Evolutionary conservation across 169 alveolate genomes (phyloP), one percentile per base, ranked within the genome.

Genomic region (Babesia ovata): DNA sequence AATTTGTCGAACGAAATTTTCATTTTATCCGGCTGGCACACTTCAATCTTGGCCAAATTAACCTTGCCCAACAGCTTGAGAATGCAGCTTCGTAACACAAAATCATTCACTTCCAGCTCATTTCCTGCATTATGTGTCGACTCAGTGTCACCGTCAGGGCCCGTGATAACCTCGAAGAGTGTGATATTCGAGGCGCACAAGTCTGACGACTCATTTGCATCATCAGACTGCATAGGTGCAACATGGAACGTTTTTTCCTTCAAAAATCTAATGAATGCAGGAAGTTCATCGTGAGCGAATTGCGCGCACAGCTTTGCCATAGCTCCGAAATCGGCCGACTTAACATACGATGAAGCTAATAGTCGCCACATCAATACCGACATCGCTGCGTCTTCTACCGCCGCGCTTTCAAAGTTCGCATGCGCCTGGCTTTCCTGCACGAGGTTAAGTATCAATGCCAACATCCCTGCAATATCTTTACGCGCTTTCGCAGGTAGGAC

Each of bases 1-100:
- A 71, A 33, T 22, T 56, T 71, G 53, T 71, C 81, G 63, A 71
- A 71, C n/a, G 81, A 71, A 44, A 71, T 61, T 46, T 71, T 71
- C 70, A 71, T 61, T 60, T 58, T 71, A 36, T 71, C 81, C 11
- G 44, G 28, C 22, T 71, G 70, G 39, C 50, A 60, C 22, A 71
- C 81, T 26, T 71, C 81, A 0, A 71, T 39, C 26, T 71, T 71
- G 29, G 81, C 54, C 44, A 71, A 48, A 26, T 71, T 71, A n/a
- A 71, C 81, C 46, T 16, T 58, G 71, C 72, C 59, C 49, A 71
- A 44, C 36, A 61, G 53, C 72, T 58, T 71, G 36, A 71, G 52
- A 12, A 71, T 71, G 28, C 45, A n/a, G 13, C 28, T 19, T 9
- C 76, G 63, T 56, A 67, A 28, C 48, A 22, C 16, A 21, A 67